Base-by-base conservation (phyloP, 2,329 filamentous ascomycete genomes). In the Phaeoacremonium minimum region DNA sequence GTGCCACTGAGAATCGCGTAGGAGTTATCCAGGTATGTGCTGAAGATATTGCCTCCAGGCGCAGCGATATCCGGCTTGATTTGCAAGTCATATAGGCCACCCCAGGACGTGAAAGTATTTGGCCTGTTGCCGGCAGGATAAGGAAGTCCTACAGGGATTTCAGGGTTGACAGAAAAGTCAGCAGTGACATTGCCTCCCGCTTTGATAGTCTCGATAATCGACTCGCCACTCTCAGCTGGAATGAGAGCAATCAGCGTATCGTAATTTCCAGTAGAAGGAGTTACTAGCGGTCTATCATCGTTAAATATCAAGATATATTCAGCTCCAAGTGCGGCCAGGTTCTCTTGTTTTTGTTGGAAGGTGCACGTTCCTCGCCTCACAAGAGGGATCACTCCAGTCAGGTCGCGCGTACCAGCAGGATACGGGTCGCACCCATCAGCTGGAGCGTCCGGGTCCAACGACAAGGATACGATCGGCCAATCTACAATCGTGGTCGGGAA, bases 1-100 rank as follows among this genome's bases (percentile, higher is more conserved):
- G 69, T 75, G 17, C 71, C 69, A 29, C 58, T 65, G 17, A 67
- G 53, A 2, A 72, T 57, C 12, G 58, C 58, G 26, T 52, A 56
- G 4, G 47, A 49, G 20, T 60, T 47, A 12, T 37, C 32, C 13
- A 63, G 63, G 40, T 62, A 71, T 3, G 67, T 69, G 15, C 64
- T 66, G 35, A 67, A 57, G 40, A 73, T 71, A 28, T 59, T 55
- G 30, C 63, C 60, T 29, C 67, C 66, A 4, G 66, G 64, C 0
- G 64, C 58, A 7, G 60, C 61, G 32, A 70, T 46, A 29, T 70
- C 59, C 7, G 67, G 65, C 46, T 66, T 67, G 32, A 67, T 50
- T 34, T 58, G 53, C 8, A 69, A 51, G 36, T 70, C 64, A 44
- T 64, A 64, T 5, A 55, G 62, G 5, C 61, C 60, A 5, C 66